A percentile compares a stretch with the other conserved stretches of the same genome.
These are phyloP conservation scores for Eucalyptus pauciflora DNA, from an alignment of 345 rosid genomes.

Conservation along the genomic window DNA sequence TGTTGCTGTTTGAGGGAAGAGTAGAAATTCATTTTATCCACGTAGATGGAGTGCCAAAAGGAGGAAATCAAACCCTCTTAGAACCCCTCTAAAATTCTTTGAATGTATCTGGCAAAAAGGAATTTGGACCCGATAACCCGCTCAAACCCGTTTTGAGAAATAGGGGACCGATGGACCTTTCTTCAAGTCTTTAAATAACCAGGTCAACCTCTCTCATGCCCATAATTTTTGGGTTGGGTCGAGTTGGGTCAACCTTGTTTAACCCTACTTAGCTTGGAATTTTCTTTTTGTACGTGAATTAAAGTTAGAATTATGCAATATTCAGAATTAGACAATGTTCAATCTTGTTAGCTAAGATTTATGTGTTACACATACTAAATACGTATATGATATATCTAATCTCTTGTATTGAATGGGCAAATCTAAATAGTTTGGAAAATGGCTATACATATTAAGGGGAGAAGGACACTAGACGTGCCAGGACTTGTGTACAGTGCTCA, in stretches of 20 bases:
- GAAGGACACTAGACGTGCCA: too few species aligned
- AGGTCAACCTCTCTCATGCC: background rate
- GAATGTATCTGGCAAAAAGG: background rate
- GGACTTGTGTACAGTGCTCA: rapidly evolving
- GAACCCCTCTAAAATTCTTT: background rate
- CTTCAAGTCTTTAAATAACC: background rate
- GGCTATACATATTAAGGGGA: background rate
- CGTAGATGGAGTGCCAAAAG: background rate
- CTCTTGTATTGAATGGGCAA: background rate
- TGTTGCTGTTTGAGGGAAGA: background rate
- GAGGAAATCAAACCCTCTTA: background rate
- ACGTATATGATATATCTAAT: too few species aligned
- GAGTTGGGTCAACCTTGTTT: background rate
- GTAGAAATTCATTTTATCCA: background rate
- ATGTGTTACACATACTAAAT: background rate
- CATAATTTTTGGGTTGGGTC: background rate
- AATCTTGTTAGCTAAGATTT: background rate
- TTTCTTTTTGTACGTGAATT: background rate
- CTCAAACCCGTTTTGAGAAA: background rate
- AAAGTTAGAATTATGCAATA: background rate
- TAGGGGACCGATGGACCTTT: background rate
- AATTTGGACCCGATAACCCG: background rate
- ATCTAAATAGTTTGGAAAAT: background rate
- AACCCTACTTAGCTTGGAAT: background rate
- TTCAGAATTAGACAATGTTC: background rate